Percentiles rank a stretch among this genome's conserved stretches.
Conservation (phyloP, 1,284 basidiomycete genomes). For the Cutaneotrichosporon dermatis region DNA sequence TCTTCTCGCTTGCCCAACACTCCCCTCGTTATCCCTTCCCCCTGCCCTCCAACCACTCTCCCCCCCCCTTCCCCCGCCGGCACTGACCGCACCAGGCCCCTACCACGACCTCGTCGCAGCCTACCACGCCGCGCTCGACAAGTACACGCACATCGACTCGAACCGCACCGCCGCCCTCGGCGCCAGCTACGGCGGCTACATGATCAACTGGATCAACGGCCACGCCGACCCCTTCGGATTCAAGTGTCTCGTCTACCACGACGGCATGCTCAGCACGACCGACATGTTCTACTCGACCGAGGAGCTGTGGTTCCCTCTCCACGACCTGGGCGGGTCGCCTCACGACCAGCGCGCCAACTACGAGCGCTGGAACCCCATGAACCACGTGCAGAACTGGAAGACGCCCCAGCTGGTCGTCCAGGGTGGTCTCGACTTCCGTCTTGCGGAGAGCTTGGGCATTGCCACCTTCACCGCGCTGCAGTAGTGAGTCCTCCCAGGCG, state of each 20-base stretch:
- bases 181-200: constrained; percentile 50
- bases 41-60: no score
- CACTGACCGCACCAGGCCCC: constrained; percentile 49
- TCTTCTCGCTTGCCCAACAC: no score
- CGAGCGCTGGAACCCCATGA: constrained; percentile 57
- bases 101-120: constrained; percentile 74
- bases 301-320: constrained; percentile 39
- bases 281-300: constrained; percentile 76
- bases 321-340: constrained; percentile 31
- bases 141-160: constrained; percentile 72
- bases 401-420: constrained; percentile 82
- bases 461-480: constrained; percentile 52
- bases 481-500: not conserved
- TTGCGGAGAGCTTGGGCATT: constrained; percentile 77
- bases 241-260: constrained; percentile 82
- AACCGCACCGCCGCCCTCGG: constrained; percentile 66
- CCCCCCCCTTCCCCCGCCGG: no score
- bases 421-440: constrained; percentile 76
- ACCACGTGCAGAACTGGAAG: constrained; percentile 75
- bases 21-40: no score
- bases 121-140: constrained; percentile 64
- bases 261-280: constrained; percentile 58
- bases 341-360: constrained; percentile 30
- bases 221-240: constrained; percentile 76
- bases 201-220: constrained; percentile 82